Evolutionary conservation across 768 basidiomycete species (phyloP).

Genomic region (Amanita inopinata): DNA sequence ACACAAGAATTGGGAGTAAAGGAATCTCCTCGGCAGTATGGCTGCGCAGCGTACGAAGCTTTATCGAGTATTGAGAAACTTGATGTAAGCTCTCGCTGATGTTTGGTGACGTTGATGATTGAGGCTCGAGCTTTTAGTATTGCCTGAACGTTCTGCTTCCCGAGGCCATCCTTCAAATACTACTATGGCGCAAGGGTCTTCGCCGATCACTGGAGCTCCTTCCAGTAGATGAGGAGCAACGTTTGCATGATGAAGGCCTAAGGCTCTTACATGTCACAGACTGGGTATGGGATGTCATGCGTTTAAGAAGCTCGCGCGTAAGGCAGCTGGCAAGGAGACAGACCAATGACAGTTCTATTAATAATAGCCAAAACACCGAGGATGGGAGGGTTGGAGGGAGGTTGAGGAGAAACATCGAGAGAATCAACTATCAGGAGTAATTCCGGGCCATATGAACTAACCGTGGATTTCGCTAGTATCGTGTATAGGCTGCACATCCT

Average conservation of each 20-base stretch:
- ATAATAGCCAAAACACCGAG: conserved; percentile 9
- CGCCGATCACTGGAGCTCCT: conserved; percentile 44
- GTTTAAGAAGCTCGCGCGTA: conserved; percentile 28
- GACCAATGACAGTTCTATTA: conserved; percentile 7
- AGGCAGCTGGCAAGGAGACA: conserved; percentile 13
- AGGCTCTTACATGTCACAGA: conserved; percentile 43
- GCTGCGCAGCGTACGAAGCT: conserved; percentile 34
- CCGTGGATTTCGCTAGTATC: too few relatives aligned
- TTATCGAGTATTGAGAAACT: conserved; percentile 39
- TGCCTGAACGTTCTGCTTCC: conserved; percentile 64
- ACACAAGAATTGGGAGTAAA: neutral
- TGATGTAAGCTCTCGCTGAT: conserved; percentile 27
- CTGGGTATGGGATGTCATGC: conserved; percentile 59
- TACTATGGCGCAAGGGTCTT: conserved; percentile 61
- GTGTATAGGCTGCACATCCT: neutral
- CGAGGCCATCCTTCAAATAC: conserved; percentile 60
- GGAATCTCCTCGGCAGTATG: conserved; percentile 18
- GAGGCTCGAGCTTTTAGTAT: conserved; percentile 34
- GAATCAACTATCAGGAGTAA: conserved; percentile 20
- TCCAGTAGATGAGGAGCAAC: conserved; percentile 41
- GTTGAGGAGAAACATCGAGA: conserved; percentile 17
- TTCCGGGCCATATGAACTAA: too few relatives aligned
- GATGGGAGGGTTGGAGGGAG: conserved; percentile 14
- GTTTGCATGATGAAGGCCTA: conserved; percentile 39
- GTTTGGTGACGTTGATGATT: neutral